Percentiles rank a stretch among this genome's conserved stretches.
phyloP scores from a whole-genome alignment of 2,329 filamentous ascomycete genomes.

The Golovinomyces cichoracearum region DNA sequence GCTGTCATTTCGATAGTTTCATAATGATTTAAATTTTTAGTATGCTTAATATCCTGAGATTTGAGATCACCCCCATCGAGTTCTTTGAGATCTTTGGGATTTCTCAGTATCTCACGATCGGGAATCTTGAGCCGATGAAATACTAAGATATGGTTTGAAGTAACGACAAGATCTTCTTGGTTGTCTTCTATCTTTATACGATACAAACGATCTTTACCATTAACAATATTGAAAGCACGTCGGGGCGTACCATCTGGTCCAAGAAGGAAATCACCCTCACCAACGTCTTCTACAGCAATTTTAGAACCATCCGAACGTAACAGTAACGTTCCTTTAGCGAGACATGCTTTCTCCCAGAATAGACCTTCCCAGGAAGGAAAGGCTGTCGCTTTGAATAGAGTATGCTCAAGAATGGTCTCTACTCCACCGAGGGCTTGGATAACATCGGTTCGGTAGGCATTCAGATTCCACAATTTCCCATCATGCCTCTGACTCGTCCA shows the following conservation, averaged over 20 bases:
- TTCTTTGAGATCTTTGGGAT: neutral
- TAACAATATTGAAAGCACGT: constrained; percentile 24
- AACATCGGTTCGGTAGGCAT: constrained; percentile 84
- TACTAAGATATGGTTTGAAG: constrained; percentile 23
- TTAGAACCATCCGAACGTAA: constrained; percentile 20
- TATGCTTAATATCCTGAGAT: neutral
- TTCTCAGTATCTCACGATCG: neutral
- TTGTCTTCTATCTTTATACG: constrained; percentile 18
- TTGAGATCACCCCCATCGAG: constrained; percentile 11
- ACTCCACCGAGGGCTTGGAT: constrained; percentile 79
- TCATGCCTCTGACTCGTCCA: constrained; percentile 97
- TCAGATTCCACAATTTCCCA: constrained; percentile 91
- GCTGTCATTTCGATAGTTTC: constrained; percentile 23
- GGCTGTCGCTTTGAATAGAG: constrained; percentile 84
- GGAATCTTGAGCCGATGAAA: constrained; percentile 14
- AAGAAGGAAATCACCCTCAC: constrained; percentile 23
- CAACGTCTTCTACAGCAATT: constrained; percentile 23
- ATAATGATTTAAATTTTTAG: constrained; percentile 7
- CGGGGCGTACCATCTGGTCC: constrained; percentile 23
- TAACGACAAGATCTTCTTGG: constrained; percentile 24
- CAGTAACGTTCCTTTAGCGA: constrained; percentile 16
- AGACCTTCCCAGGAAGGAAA: constrained; percentile 94
- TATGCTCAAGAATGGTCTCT: constrained; percentile 93
- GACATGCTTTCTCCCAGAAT: constrained; percentile 51
- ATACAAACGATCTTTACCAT: constrained; percentile 22